phyloP scores from a whole-genome alignment of 176 grass and related monocot genomes.

The Poa pratensis region DNA sequence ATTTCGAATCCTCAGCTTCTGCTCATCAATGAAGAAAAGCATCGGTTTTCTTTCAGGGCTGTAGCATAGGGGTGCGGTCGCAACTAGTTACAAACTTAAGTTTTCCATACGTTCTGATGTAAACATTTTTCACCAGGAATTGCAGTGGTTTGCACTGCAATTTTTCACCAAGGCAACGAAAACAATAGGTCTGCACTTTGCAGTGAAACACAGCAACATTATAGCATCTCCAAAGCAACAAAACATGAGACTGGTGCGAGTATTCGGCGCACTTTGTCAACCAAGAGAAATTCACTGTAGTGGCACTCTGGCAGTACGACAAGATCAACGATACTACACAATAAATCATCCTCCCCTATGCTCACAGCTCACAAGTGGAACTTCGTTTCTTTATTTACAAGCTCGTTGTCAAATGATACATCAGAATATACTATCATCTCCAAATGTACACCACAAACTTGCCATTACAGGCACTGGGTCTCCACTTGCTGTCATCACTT shows the following conservation, averaged over 20 bases:
- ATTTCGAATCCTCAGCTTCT: neutral
- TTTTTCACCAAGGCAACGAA: too few species aligned
- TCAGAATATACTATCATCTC: slow-evolving; percentile 17
- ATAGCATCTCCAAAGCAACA: neutral
- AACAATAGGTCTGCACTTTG: neutral
- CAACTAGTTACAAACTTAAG: too few species aligned
- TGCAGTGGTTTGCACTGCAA: too few species aligned
- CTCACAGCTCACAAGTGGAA: slow-evolving; percentile 11
- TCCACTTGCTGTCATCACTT: neutral
- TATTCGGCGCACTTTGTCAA: neutral
- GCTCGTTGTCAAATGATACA: slow-evolving; percentile 18
- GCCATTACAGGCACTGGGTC: slow-evolving; percentile 17
- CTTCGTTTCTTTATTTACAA: slow-evolving; percentile 53
- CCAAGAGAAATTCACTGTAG: slow-evolving; percentile 22
- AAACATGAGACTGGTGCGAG: neutral
- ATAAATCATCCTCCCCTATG: slow-evolving; percentile 25
- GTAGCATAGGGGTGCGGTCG: neutral
- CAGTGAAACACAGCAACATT: neutral
- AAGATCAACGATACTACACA: neutral
- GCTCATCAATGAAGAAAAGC: neutral
- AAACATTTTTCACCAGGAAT: neutral
- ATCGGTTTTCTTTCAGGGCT: neutral
- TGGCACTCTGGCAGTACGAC: neutral
- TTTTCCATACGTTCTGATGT: neutral
- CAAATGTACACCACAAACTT: slow-evolving; percentile 12